Evolutionary conservation across 768 basidiomycete genomes (phyloP).

Genomic region (Strobilomyces dryophilus): DNA sequence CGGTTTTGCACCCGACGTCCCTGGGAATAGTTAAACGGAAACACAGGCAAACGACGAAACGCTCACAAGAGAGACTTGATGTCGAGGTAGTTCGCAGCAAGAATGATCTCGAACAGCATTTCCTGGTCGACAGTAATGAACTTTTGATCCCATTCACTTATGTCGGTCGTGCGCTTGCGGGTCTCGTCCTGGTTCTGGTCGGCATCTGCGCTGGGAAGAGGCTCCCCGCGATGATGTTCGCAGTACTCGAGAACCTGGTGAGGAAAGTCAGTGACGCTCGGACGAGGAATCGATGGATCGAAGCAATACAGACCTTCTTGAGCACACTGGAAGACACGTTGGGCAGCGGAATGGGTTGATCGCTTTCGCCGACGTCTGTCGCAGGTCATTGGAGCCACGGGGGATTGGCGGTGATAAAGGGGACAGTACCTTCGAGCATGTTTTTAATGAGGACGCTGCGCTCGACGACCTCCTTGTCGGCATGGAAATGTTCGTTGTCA

Average conservation of each 20-base stretch:
- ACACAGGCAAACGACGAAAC: background rate
- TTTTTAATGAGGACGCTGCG: conserved; percentile 97
- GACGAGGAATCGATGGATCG: conserved; percentile 1
- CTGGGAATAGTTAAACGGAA: conserved; percentile 36
- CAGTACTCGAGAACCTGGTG: conserved; percentile 94
- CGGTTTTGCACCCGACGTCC: conserved; percentile 97
- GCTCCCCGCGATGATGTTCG: conserved; percentile 97
- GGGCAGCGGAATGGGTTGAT: conserved; percentile 91
- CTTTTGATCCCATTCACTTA: conserved; percentile 99
- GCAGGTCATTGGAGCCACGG: background rate
- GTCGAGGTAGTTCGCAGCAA: conserved; percentile 99
- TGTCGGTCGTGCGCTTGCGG: conserved; percentile 96
- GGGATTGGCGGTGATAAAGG: background rate
- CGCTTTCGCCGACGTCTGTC: conserved; percentile 89
- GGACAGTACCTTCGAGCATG: conserved; percentile 88
- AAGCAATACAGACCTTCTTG: conserved; percentile 64
- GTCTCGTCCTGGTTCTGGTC: conserved; percentile 88
- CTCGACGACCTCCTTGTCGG: conserved; percentile 93
- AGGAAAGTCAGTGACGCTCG: conserved; percentile 1
- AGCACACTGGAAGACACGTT: conserved; percentile 91
- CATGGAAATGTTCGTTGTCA: conserved; percentile 91
- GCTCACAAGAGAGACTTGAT: conserved; percentile 96
- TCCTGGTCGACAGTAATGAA: conserved; percentile 99
- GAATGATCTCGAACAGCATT: conserved; percentile 99
- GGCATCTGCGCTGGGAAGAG: conserved; percentile 81